Percentiles rank a stretch among this genome's conserved stretches.
Conservation (phyloP, 2,329 filamentous ascomycete species). For the Fusarium coicis region DNA sequence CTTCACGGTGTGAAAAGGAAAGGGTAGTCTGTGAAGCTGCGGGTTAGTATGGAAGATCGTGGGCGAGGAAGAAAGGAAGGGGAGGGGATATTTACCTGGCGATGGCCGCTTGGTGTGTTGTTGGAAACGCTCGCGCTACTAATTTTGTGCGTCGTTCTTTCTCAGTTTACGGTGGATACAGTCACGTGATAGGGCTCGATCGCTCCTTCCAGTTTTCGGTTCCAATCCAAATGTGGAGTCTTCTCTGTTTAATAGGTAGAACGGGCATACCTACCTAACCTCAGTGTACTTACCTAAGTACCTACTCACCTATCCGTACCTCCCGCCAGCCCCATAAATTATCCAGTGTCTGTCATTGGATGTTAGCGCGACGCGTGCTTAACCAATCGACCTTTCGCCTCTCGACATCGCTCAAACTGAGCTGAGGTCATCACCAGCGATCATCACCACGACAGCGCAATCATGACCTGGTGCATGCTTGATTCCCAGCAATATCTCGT, state of each 20-base stretch:
- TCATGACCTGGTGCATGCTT: background rate
- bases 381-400: constrained; percentile 24
- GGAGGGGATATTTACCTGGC: constrained; percentile 49
- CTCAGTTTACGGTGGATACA: constrained; percentile 16
- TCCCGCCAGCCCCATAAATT: constrained; percentile 8
- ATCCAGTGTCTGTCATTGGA: constrained; percentile 3
- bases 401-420: constrained; percentile 16
- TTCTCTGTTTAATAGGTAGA: background rate
- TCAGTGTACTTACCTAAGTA: background rate
- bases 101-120: constrained; percentile 55
- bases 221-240: background rate
- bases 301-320: background rate
- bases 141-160: constrained; percentile 50
- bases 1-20: constrained; percentile 49
- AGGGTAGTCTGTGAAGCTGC: constrained; percentile 48
- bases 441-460: constrained; percentile 15
- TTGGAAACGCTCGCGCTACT: constrained; percentile 47
- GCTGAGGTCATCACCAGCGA: constrained; percentile 32
- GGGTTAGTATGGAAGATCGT: constrained; percentile 45
- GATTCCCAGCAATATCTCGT: background rate
- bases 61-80: constrained; percentile 41
- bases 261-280: background rate
- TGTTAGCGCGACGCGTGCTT: constrained; percentile 14
- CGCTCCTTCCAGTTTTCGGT: background rate
- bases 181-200: constrained; percentile 47